Evolutionary conservation across 1,284 basidiomycete species (phyloP).

Genomic region (Anthracocystis panici-leucophaei): DNA sequence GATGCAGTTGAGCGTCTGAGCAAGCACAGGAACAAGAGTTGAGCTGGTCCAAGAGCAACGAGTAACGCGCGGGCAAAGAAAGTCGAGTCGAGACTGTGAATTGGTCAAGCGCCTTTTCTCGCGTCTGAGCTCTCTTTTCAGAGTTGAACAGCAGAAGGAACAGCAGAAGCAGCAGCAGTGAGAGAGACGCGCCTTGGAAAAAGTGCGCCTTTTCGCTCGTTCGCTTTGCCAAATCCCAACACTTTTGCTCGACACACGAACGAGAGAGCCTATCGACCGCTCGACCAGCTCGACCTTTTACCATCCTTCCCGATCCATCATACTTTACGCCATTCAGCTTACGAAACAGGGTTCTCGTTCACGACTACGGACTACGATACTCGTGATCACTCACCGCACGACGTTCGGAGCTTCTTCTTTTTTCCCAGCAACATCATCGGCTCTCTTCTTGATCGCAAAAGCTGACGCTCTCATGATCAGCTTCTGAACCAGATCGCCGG

Average conservation of each 20-base stretch:
- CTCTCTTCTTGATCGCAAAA: background rate
- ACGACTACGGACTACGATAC: conserved; percentile 1
- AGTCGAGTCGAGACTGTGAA: no score
- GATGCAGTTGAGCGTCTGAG: no score
- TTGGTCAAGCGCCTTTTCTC: no score
- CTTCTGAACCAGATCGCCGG: background rate
- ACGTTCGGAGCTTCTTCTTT: background rate
- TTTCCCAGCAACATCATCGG: background rate
- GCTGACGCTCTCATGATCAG: background rate
- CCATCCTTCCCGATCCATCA: conserved; percentile 2
- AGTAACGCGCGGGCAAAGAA: no score
- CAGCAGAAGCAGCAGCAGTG: background rate
- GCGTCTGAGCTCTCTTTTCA: background rate
- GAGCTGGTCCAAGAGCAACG: no score
- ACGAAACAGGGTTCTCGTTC: no score
- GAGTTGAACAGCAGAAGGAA: background rate
- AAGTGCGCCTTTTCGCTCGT: conserved; percentile 3
- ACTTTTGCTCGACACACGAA: background rate
- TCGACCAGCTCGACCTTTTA: conserved; percentile 1
- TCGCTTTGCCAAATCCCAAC: conserved; percentile 20
- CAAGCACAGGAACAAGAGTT: no score
- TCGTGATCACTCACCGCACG: conserved; percentile 3
- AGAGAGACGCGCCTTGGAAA: conserved; percentile 8
- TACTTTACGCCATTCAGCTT: background rate
- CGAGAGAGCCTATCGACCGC: background rate